These are phyloP conservation scores for Suillus brevipes DNA, from an alignment of 768 basidiomycete genomes.

Conservation along the genomic window DNA sequence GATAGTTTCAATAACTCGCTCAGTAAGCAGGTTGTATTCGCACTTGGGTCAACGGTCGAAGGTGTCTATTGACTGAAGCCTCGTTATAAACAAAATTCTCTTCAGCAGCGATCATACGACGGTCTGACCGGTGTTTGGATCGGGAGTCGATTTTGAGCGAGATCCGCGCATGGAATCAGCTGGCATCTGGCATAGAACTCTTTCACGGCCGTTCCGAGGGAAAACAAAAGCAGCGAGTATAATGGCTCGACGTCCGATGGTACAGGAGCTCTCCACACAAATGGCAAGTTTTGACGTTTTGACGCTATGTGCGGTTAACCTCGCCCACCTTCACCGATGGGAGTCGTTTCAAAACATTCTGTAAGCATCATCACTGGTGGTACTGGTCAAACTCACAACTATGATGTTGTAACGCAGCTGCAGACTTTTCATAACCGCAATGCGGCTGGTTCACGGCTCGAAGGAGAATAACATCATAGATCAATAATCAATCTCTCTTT, in stretches of 20 bases:
- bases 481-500: neutral
- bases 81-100: too few relatives aligned
- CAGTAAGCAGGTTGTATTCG: too few relatives aligned
- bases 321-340: neutral
- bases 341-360: neutral
- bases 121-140: neutral
- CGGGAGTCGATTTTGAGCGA: neutral
- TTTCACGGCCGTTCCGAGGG: neutral
- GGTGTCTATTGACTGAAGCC: neutral
- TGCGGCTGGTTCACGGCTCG: neutral
- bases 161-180: neutral
- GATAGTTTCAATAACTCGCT: too few relatives aligned
- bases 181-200: neutral
- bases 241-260: neutral
- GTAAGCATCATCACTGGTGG: neutral
- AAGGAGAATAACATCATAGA: neutral
- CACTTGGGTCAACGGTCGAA: too few relatives aligned
- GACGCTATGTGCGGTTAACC: neutral
- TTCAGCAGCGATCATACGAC: neutral
- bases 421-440: neutral
- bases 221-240: neutral
- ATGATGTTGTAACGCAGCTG: neutral
- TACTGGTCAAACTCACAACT: neutral
- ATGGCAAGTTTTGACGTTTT: neutral
- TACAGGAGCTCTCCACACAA: neutral